Conservation (phyloP, 1,139 yeast species). For the Geotrichum restrictum region DNA sequence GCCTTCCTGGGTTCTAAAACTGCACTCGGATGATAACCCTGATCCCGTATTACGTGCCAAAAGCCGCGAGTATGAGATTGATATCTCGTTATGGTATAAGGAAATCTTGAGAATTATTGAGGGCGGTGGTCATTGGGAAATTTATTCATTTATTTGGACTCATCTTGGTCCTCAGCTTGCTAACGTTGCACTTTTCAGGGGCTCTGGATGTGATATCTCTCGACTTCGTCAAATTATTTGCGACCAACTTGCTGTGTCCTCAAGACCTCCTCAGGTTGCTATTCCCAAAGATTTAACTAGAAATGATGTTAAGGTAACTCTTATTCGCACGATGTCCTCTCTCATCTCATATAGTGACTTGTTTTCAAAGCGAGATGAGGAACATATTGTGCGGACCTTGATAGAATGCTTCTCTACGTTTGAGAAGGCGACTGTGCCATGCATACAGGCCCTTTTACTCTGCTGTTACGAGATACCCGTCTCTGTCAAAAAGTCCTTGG, state of each 20-base stretch:
- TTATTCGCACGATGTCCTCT: conserved; percentile 62
- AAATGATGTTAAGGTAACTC: conserved; percentile 62
- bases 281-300: conserved; percentile 46
- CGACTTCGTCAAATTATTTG: conserved; percentile 52
- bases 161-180: conserved; percentile 72
- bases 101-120: conserved; percentile 50
- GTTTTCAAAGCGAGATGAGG: conserved; percentile 63
- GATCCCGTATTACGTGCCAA: not conserved
- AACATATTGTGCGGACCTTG: conserved; percentile 61
- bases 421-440: conserved; percentile 74
- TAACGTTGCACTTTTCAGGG: conserved; percentile 52
- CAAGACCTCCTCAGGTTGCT: conserved; percentile 43
- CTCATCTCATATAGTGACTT: conserved; percentile 59
- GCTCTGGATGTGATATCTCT: conserved; percentile 46
- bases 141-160: conserved; percentile 61
- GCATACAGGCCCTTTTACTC: conserved; percentile 68
- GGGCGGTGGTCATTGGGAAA: conserved; percentile 62
- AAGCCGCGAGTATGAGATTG: conserved; percentile 36
- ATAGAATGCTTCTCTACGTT: conserved; percentile 65
- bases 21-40: not conserved
- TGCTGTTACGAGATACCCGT: conserved; percentile 79
- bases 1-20: conserved; percentile 33
- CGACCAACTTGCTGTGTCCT: conserved; percentile 45
- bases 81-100: conserved; percentile 52
- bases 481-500: conserved; percentile 63